Evolutionary conservation across 768 basidiomycete species (phyloP).

Genomic region (Boletus huronensis): DNA sequence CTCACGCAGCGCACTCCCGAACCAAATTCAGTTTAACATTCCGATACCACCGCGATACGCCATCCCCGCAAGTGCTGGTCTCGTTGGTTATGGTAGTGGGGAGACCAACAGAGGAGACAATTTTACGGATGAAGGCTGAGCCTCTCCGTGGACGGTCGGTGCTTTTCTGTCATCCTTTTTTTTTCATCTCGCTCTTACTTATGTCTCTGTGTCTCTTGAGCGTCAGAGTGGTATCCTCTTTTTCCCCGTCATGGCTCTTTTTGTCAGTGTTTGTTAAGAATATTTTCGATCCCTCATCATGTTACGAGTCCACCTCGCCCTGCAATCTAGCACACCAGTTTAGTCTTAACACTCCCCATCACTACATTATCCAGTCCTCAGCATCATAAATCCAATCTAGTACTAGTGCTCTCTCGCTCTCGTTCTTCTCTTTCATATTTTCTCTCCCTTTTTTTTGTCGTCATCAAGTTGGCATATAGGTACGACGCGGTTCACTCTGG

Average conservation of each 20-base stretch:
- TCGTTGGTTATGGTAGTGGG: constrained; percentile 13
- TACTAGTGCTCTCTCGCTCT: constrained; percentile 11
- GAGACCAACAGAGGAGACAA: constrained; percentile 14
- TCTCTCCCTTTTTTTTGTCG: constrained; percentile 6
- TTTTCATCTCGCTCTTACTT: not conserved
- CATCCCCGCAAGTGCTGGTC: not conserved
- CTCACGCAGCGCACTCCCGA: constrained; percentile 54
- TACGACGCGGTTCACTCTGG: constrained; percentile 11
- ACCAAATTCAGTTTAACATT: constrained; percentile 44
- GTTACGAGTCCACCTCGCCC: constrained; percentile 2
- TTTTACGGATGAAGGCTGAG: constrained; percentile 30
- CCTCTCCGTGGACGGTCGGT: constrained; percentile 22
- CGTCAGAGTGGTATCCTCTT: not conserved
- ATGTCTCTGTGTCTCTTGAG: not conserved
- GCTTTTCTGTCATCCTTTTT: not conserved
- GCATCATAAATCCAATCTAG: constrained; percentile 29
- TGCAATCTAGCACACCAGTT: constrained; percentile 22
- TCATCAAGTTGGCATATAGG: constrained; percentile 17
- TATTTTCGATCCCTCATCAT: constrained; percentile 8
- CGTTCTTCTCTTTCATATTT: not conserved
- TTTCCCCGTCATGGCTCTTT: not conserved
- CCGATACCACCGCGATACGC: constrained; percentile 29
- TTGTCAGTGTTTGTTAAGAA: constrained; percentile 15
- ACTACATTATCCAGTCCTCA: constrained; percentile 27
- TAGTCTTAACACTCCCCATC: constrained; percentile 8